Evolutionary conservation across 2,329 filamentous ascomycete species (phyloP), one percentile per base, ranked within the genome.

Genomic region (Parafenestella ontariensis): DNA sequence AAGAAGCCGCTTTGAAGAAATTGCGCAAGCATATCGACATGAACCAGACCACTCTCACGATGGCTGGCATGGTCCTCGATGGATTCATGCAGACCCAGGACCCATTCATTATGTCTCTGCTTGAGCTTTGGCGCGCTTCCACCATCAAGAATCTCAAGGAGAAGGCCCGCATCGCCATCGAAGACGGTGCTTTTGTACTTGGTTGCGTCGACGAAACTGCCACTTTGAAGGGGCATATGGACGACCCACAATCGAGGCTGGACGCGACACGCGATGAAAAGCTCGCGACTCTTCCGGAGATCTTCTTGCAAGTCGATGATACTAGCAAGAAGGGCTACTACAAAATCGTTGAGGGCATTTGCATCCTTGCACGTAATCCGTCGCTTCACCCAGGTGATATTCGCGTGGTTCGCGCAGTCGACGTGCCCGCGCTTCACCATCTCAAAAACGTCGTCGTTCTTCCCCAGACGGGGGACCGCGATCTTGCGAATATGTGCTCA

Each of bases 301-400:
- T 99, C 8, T 99, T 98, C 68, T 73, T 98, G 0, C 93, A 97
- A 69, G 81, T 97, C 0, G 87, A 88, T 0, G 83, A 85, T 8
- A 79, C 81, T 0, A 78, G 82, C 8, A 79, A 81, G 29, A 77
- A 76, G 21, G 80, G 79, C 1, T 78, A 81, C 20, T 88, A 89
- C 64, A 83, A 80, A 46, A 79, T 94, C 1, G 84, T 97, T 21
- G 81, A 87, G 56, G 93, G 92, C 0, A 69, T 91, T 3, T 98
- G 95, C 66, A 80, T 96, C 6, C 82, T 99, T 0, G 93, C 92
- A 1, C 88, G 95, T 23, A 99, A 99, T 65, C 95, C 95, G 0
- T 97, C 94, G 0, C 82, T 99, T 6, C 94, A 99, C 66, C 90
- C 93, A 0, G 95, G 95, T 4, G 95, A 99, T 68, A 86, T 98